These are phyloP conservation scores for Globisporangium cystogenes DNA, from an alignment of 352 stramenopile genomes.

Conservation along the genomic window DNA sequence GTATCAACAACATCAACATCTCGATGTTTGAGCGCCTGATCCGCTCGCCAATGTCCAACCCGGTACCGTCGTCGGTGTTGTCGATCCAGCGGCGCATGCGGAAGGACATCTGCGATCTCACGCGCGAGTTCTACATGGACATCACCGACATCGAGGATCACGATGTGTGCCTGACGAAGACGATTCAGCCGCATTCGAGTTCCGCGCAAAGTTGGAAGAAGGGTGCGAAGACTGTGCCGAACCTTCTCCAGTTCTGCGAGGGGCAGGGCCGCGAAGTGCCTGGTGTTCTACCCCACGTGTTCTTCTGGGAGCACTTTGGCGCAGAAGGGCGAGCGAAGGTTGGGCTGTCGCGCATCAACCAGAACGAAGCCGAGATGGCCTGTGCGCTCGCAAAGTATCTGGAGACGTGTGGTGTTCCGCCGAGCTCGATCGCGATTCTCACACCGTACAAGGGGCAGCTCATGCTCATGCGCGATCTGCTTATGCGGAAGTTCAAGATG, in stretches of 20 bases:
- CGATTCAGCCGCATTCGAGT: conserved; percentile 21
- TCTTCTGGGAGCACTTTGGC: conserved; percentile 80
- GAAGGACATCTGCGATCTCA: conserved; percentile 84
- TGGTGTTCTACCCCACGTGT: conserved; percentile 70
- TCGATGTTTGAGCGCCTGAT: conserved; percentile 90
- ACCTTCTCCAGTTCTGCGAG: conserved; percentile 22
- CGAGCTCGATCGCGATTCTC: conserved; percentile 77
- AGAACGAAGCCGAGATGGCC: conserved; percentile 70
- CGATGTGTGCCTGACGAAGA: conserved; percentile 47
- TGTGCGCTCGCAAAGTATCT: conserved; percentile 76
- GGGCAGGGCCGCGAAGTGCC: conserved; percentile 68
- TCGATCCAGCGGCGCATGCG: conserved; percentile 88
- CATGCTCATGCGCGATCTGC: conserved; percentile 73
- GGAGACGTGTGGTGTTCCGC: conserved; percentile 62
- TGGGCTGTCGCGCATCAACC: conserved; percentile 73
- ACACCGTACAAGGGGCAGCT: conserved; percentile 88
- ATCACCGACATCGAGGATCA: conserved; percentile 85
- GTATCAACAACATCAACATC: conserved; percentile 84
- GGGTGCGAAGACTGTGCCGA: not conserved
- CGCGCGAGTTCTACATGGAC: conserved; percentile 70
- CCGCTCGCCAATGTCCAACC: conserved; percentile 44
- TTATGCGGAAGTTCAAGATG: conserved; percentile 42
- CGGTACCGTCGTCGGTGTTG: conserved; percentile 71
- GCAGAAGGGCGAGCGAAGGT: conserved; percentile 53
- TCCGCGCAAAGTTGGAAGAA: conserved; percentile 1